These are phyloP conservation scores for Carpinus viminea DNA, from an alignment of 306 rosid species.

Conservation along the genomic window DNA sequence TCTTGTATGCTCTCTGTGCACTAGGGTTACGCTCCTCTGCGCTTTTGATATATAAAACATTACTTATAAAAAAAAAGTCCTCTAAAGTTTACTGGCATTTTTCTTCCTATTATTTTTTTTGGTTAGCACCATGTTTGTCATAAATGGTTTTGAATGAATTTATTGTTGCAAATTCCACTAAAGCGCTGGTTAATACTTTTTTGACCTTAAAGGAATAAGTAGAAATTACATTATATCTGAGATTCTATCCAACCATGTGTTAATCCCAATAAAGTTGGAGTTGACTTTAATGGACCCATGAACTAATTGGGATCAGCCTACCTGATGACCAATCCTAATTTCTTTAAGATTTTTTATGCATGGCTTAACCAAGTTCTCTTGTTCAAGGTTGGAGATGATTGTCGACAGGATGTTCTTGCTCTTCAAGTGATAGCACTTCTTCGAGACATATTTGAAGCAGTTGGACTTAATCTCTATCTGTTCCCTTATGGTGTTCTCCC, in stretches of 20 bases:
- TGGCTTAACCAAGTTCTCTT: conserved; percentile 37
- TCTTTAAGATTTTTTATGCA: conserved; percentile 15
- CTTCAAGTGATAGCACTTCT: conserved; percentile 97
- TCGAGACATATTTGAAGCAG: conserved; percentile 90
- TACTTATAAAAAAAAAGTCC: not conserved
- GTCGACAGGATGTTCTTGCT: conserved; percentile 99
- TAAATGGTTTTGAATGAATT: not conserved
- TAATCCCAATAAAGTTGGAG: not conserved
- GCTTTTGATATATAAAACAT: no score
- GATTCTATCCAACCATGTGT: no score
- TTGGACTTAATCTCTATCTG: conserved; percentile 84
- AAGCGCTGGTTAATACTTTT: no score
- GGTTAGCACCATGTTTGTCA: not conserved
- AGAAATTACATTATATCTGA: no score
- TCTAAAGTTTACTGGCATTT: not conserved
- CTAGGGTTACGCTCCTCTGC: no score
- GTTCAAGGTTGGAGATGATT: conserved; percentile 95
- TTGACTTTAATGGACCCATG: not conserved
- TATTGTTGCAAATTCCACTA: not conserved
- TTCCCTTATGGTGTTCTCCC: conserved; percentile 98
- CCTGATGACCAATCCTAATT: not conserved
- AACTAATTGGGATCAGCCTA: not conserved
- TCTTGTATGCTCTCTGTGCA: no score
- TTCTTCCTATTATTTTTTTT: not conserved
- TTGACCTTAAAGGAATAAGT: no score